Percentiles rank a stretch among this genome's conserved stretches.
Evolutionary conservation across 306 rosid genomes (phyloP).

Genomic region (Cucumis melo): DNA sequence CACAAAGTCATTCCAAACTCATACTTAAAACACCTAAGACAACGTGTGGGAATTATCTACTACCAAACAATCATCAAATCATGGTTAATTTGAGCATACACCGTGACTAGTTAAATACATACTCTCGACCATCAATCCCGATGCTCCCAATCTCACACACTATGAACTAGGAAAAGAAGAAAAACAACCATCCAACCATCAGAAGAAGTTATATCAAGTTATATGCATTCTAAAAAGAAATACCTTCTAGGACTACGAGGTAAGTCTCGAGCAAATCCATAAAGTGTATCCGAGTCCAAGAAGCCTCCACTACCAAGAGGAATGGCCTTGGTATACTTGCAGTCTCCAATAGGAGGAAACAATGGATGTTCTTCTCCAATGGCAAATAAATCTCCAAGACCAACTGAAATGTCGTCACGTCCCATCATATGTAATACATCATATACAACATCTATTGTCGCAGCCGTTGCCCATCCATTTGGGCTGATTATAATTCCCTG

Average conservation of each 20-base stretch:
- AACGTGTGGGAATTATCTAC: neutral
- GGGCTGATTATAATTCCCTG: constrained; percentile 86
- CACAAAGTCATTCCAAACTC: neutral
- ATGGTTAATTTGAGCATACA: too few relatives aligned
- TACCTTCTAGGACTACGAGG: constrained; percentile 91
- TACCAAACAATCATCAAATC: neutral
- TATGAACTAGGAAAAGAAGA: too few relatives aligned
- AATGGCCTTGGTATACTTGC: constrained; percentile 58
- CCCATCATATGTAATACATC: constrained; percentile 96
- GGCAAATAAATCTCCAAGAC: constrained; percentile 64
- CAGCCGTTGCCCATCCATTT: constrained; percentile 89
- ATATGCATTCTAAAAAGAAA: neutral
- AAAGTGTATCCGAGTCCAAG: constrained; percentile 83
- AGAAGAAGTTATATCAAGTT: neutral
- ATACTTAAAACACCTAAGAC: neutral
- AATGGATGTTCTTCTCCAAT: constrained; percentile 47
- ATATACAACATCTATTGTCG: constrained; percentile 67
- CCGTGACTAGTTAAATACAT: too few relatives aligned
- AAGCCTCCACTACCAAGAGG: constrained; percentile 80
- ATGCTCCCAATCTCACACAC: too few relatives aligned
- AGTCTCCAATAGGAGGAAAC: constrained; percentile 38
- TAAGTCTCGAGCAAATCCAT: constrained; percentile 61
- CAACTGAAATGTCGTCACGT: constrained; percentile 73
- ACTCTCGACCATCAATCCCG: too few relatives aligned
- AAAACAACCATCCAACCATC: neutral